Conservation (phyloP, 2,329 filamentous ascomycete species). For the Emergomyces africanus region DNA sequence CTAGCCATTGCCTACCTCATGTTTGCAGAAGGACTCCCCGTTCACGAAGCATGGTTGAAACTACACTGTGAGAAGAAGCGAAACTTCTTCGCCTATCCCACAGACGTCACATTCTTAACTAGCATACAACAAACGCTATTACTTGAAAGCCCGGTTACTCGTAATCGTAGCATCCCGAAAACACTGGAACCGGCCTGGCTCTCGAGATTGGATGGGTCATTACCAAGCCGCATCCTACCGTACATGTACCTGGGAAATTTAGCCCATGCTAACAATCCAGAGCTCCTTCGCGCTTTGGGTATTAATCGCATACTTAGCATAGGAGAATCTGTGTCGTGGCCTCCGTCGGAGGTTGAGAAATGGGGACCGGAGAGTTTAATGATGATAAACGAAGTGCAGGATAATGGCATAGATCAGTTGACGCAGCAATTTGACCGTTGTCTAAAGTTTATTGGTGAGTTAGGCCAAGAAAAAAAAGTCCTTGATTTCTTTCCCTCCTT, state of each 20-base stretch:
- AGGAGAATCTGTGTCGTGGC: slow-evolving; percentile 78
- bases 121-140: slow-evolving; percentile 65
- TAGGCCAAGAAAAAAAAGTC: not conserved
- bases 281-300: slow-evolving; percentile 63
- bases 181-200: slow-evolving; percentile 61
- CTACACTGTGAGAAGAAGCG: slow-evolving; percentile 68
- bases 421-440: slow-evolving; percentile 76
- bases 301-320: slow-evolving; percentile 85
- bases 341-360: slow-evolving; percentile 51
- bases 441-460: slow-evolving; percentile 81
- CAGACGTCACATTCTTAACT: slow-evolving; percentile 72
- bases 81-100: slow-evolving; percentile 94
- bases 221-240: slow-evolving; percentile 76
- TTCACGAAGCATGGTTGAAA: slow-evolving; percentile 76
- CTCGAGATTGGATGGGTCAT: slow-evolving; percentile 68
- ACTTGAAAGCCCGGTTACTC: slow-evolving; percentile 30
- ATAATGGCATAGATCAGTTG: slow-evolving; percentile 90
- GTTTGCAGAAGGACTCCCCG: slow-evolving; percentile 69
- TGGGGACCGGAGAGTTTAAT: slow-evolving; percentile 74
- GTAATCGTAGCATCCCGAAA: slow-evolving; percentile 9
- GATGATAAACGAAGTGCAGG: slow-evolving; percentile 74
- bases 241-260: slow-evolving; percentile 97
- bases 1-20: slow-evolving; percentile 85
- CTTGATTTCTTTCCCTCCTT: not conserved
- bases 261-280: slow-evolving; percentile 85